phyloP scores from a whole-genome alignment of 805 yeast species.

The Candida sonorensis region DNA sequence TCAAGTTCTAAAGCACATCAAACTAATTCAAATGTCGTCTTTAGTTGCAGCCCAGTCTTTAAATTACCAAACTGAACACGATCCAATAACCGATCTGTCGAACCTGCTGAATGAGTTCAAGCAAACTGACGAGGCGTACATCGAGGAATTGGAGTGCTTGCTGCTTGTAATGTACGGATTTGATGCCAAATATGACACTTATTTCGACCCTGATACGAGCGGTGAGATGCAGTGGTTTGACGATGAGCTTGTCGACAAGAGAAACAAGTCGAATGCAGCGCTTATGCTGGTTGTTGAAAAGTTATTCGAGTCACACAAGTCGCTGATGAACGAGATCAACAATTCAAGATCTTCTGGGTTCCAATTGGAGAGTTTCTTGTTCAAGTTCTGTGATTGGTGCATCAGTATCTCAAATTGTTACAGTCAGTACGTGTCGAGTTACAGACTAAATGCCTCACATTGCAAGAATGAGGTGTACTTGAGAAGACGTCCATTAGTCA shows the following conservation, averaged over 20 bases:
- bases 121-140: constrained; percentile 14
- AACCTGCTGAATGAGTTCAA: constrained; percentile 9
- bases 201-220: too few species aligned
- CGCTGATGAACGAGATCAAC: too few species aligned
- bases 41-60: background rate
- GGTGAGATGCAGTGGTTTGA: too few species aligned
- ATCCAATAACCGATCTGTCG: constrained; percentile 1
- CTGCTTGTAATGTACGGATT: constrained; percentile 16
- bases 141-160: constrained; percentile 15
- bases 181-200: constrained; percentile 23
- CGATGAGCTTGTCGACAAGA: constrained; percentile 12
- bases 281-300: too few species aligned
- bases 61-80: background rate
- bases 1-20: too few species aligned
- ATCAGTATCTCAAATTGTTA: constrained; percentile 14
- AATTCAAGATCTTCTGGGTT: too few species aligned
- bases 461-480: constrained; percentile 21
- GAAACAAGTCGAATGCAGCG: constrained; percentile 16
- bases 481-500: constrained; percentile 26
- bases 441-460: constrained; percentile 17
- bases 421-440: constrained; percentile 14
- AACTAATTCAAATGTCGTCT: too few species aligned
- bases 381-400: constrained; percentile 22
- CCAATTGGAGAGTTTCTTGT: too few species aligned
- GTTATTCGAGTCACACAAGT: too few species aligned